Conservation (phyloP, 192 early-diverging fungal species). For the Coemansia nantahalensis region DNA sequence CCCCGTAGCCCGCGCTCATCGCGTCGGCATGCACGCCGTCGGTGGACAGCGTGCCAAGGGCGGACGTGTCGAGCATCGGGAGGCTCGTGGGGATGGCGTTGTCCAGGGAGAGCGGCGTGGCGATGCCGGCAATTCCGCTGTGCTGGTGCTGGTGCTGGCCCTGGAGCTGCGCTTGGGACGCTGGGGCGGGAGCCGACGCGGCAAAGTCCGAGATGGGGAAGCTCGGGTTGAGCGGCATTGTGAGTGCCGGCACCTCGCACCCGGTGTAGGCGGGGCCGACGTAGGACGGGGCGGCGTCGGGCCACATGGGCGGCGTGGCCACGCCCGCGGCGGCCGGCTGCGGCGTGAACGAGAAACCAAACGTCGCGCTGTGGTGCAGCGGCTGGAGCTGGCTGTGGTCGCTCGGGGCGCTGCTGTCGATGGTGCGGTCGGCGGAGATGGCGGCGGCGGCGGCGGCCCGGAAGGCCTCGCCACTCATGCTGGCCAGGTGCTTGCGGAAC, state of each 20-base stretch:
- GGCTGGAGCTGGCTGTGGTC: neutral
- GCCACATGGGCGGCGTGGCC: neutral
- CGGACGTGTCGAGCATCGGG: slow-evolving; percentile 38
- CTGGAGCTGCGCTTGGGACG: neutral
- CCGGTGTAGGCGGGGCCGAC: slow-evolving; percentile 15
- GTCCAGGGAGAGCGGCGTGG: slow-evolving; percentile 20
- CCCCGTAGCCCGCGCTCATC: slow-evolving; percentile 28
- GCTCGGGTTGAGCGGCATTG: slow-evolving; percentile 48
- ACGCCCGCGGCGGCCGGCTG: slow-evolving; percentile 12
- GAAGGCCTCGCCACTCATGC: slow-evolving; percentile 35
- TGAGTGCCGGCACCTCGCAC: slow-evolving; percentile 23
- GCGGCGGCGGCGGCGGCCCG: slow-evolving; percentile 4
- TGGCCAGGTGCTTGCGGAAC: slow-evolving; percentile 52
- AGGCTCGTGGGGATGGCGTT: slow-evolving; percentile 3
- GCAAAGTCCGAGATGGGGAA: slow-evolving; percentile 48
- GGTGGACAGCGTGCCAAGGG: slow-evolving; percentile 15
- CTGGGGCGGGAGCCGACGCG: neutral
- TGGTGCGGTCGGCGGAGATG: neutral
- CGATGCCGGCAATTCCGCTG: slow-evolving; percentile 32
- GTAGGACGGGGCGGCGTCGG: no score
- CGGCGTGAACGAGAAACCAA: slow-evolving; percentile 40
- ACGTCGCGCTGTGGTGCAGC: slow-evolving; percentile 10
- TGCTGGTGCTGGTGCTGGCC: slow-evolving; percentile 9
- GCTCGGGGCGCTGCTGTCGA: no score
- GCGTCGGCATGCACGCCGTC: slow-evolving; percentile 27